Base-by-base conservation (phyloP, 805 yeast genomes). In the Isabelozyma rhagii region DNA sequence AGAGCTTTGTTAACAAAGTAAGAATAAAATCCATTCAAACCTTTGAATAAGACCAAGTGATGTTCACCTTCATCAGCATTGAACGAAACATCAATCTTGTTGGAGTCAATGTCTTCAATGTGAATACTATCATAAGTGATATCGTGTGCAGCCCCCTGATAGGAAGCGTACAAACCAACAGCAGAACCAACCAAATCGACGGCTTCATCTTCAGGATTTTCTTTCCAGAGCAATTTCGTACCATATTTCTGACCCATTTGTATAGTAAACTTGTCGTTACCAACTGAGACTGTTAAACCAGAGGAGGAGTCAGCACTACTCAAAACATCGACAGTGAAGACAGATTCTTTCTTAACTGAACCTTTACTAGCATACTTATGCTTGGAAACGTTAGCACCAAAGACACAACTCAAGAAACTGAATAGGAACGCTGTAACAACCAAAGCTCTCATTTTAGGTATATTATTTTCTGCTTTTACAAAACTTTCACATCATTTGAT, bases 181-280 rank as follows among this genome's bases (percentile, higher is more conserved):
- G 44, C 51, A 42, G 29, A 13, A 13, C 51, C 51, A 13, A 49
- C 44, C 17, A 49, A 49, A 17, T 49, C 51, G 31, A 49, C 44
- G 5, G 51, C 39, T 42, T 49, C 51, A 29, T 45, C 51, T 34
- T 41, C 43, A 6, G 36, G 36, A 31, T 31, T 28, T 17, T 39
- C 43, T 45, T 48, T 47, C 51, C 51, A 51, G 15, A 45, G 28
- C 6, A 51, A 21, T 46, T 51, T 45, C 1, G 44, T 51, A 25
- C 51, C 51, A 43, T 45, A 48, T 21, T 41, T n/a, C 13, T 39
- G 14, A 8, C 49, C 51, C 49, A 48, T 48, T 27, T 42, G 43
- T 34, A 51, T 25, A n/a, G 47, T 51, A 47, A 51, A 51, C 31
- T 48, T 51, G 21, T 48, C 51, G 45, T 51, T 51, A 21, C 51